Conservation (phyloP, 1,284 basidiomycete genomes). For the Ustilago vetiveriae region DNA sequence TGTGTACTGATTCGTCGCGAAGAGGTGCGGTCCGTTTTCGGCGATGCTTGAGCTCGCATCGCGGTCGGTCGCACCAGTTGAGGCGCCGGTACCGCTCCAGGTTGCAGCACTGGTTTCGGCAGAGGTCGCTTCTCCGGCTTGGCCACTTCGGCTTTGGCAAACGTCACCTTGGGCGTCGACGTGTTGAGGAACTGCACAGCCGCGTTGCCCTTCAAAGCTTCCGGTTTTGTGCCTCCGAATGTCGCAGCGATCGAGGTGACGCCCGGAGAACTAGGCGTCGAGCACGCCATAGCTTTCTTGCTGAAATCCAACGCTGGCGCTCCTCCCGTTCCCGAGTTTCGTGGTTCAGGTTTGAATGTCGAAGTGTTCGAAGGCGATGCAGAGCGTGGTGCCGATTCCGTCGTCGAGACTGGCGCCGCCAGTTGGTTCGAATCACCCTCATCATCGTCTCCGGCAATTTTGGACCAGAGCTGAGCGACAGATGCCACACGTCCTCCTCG, state of each 20-base stretch:
- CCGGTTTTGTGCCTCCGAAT: conserved; percentile 24
- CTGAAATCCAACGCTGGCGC: conserved; percentile 59
- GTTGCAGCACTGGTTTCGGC: conserved; percentile 34
- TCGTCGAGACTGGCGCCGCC: conserved; percentile 13
- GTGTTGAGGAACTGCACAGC: conserved; percentile 56
- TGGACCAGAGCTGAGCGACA: conserved; percentile 78
- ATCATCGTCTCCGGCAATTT: conserved; percentile 52
- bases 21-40: conserved; percentile 14
- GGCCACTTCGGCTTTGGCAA: conserved; percentile 21
- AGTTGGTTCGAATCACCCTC: conserved; percentile 7
- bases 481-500: conserved; percentile 78
- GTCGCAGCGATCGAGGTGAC: conserved; percentile 34
- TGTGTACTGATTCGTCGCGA: conserved; percentile 33
- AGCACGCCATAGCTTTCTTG: conserved; percentile 28
- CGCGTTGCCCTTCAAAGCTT: conserved; percentile 35
- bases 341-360: conserved; percentile 52
- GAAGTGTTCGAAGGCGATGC: conserved; percentile 39
- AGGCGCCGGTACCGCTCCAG: conserved; percentile 29
- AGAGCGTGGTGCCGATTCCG: conserved; percentile 10
- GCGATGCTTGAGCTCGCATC: conserved; percentile 22
- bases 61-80: conserved; percentile 33
- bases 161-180: conserved; percentile 33
- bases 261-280: conserved; percentile 15
- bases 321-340: conserved; percentile 30
- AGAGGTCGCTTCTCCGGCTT: conserved; percentile 32